A percentile compares a stretch with the other conserved stretches of the same genome.
Conservation (phyloP, 2,329 filamentous ascomycete species). For the Conoideocrella luteorostrata region DNA sequence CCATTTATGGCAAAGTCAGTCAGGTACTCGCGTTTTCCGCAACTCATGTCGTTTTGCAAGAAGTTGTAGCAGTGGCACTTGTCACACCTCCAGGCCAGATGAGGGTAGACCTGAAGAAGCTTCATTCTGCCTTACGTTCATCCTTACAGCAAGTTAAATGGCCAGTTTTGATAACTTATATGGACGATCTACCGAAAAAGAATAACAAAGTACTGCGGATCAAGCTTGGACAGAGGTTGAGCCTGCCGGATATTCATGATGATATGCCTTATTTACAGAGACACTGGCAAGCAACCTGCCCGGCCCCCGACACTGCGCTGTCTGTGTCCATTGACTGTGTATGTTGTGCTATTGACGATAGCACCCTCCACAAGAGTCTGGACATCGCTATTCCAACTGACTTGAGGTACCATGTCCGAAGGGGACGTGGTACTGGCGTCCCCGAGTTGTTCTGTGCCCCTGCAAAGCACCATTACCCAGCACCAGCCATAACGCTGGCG, state of each 20-base stretch:
- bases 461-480: background rate
- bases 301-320: conserved; percentile 40
- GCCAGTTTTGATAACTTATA: conserved; percentile 45
- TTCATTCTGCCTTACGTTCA: conserved; percentile 40
- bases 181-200: conserved; percentile 47
- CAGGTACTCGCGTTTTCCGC: conserved; percentile 49
- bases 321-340: conserved; percentile 31
- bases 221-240: conserved; percentile 41
- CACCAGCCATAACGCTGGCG: conserved; percentile 3
- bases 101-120: conserved; percentile 39
- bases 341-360: conserved; percentile 26
- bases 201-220: conserved; percentile 55
- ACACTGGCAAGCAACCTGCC: conserved; percentile 45
- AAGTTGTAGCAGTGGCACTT: conserved; percentile 47
- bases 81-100: conserved; percentile 38
- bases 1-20: conserved; percentile 38
- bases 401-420: conserved; percentile 13
- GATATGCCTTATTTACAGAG: conserved; percentile 34
- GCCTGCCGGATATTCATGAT: conserved; percentile 37
- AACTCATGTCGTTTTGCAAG: conserved; percentile 46
- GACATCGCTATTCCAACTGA: conserved; percentile 11
- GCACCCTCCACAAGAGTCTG: conserved; percentile 19
- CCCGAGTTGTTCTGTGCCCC: conserved; percentile 20
- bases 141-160: conserved; percentile 47
- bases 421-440: conserved; percentile 3